Base-by-base conservation (phyloP, 2,329 filamentous ascomycete species). In the Pseudogymnoascus sp. region DNA sequence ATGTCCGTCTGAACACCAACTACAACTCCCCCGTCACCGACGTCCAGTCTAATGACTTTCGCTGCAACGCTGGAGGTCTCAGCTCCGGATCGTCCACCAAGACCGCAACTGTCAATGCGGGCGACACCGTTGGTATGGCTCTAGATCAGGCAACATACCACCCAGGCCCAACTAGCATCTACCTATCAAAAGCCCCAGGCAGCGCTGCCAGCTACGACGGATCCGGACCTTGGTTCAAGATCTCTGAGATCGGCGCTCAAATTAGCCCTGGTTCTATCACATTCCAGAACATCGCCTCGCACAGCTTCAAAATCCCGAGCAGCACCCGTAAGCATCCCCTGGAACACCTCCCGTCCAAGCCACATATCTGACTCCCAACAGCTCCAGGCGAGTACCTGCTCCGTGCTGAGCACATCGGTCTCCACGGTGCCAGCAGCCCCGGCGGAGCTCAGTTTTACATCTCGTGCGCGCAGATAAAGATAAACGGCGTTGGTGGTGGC, bases 21-120 rank as follows among this genome's bases (percentile, higher is more conserved):
- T 82, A 85, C 69, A 78, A 80, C 58, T 76, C 85, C 65, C 77
- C 77, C 6, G 67, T 87, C 8, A 74, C 72, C 58, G 82, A 82
- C 6, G 76, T 75, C 21, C 75, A 75, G 18, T 73, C 70, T 9
- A 79, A 83, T 67, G 72, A 76, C 63, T 67, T 75, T 33, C 71
- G 78, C 58, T 81, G 78, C 70, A 80, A 81, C 70, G 72, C 74
- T 62, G 73, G 74, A 31, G 74, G 75, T 3, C 68, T 68, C 1
- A 71, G 70, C 12, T 67, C 70, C 4, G 71, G 73, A 9, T 68
- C 70, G 25, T 70, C 68, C 55, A 77, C 76, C 21, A 73, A 76
- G 68, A 75, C 77, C 4, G 74, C 79, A 66, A 70, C 72, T 1
- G 79, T 81, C 64, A 77, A 77, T 61, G 75, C 79, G 4, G 80